Percentiles rank a stretch among this genome's conserved stretches.
These are phyloP conservation scores for Blastobotrys proliferans DNA, from an alignment of 1,139 yeast species.

Conservation along the genomic window DNA sequence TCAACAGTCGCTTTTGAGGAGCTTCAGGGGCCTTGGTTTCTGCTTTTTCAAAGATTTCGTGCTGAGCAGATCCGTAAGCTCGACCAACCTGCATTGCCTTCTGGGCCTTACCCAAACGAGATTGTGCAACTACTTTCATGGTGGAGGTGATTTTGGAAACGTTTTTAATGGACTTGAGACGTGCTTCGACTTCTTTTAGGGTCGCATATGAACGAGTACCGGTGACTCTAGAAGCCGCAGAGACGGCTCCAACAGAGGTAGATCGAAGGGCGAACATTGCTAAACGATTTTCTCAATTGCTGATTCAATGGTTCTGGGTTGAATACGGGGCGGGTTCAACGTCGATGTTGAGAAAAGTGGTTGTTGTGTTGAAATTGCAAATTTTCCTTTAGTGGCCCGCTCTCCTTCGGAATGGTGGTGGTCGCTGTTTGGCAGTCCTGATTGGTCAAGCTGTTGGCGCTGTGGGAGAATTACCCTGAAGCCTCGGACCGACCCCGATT, in stretches of 20 bases:
- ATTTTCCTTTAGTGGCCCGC: no score
- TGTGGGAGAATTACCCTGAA: no score
- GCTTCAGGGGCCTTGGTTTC: conserved; percentile 58
- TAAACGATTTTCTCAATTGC: no score
- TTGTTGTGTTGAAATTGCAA: no score
- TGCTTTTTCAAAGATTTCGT: conserved; percentile 74
- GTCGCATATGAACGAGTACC: conserved; percentile 84
- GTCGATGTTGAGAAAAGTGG: no score
- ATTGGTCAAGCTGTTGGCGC: no score
- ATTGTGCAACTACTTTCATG: conserved; percentile 98
- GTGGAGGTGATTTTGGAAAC: conserved; percentile 99
- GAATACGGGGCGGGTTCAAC: no score
- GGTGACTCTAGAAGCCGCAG: conserved; percentile 20
- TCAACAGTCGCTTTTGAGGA: conserved; percentile 57
- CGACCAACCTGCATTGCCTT: conserved; percentile 90
- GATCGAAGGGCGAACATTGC: conserved; percentile 32
- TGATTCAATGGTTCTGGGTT: no score
- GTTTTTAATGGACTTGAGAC: conserved; percentile 96
- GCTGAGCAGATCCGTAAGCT: conserved; percentile 75
- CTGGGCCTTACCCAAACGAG: conserved; percentile 94
- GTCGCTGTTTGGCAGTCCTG: no score
- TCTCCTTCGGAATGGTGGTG: no score
- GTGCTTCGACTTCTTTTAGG: conserved; percentile 95
- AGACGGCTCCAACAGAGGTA: conserved; percentile 26
- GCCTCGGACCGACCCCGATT: no score